These are phyloP conservation scores for Phylloporus arenicola DNA, from an alignment of 768 basidiomycete genomes.

Conservation along the genomic window DNA sequence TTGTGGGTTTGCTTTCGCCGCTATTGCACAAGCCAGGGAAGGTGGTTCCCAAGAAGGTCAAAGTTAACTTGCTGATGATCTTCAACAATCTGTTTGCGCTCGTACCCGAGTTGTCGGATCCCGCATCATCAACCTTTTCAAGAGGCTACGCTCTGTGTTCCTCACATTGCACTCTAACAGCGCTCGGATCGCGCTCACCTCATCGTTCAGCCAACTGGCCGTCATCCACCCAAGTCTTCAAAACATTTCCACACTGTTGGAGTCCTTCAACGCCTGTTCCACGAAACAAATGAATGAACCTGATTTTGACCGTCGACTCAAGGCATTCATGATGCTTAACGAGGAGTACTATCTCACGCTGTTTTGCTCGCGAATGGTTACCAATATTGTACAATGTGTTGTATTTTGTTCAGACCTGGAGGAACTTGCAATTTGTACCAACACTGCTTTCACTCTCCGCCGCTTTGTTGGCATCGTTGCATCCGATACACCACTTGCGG, in stretches of 20 bases:
- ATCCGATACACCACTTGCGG: constrained; percentile 24
- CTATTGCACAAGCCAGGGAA: constrained; percentile 73
- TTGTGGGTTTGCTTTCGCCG: constrained; percentile 71
- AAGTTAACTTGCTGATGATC: constrained; percentile 74
- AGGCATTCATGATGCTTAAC: constrained; percentile 71
- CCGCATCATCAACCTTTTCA: constrained; percentile 37
- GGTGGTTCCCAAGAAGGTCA: constrained; percentile 78
- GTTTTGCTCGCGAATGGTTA: constrained; percentile 62
- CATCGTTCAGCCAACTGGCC: constrained; percentile 56
- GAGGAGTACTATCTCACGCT: constrained; percentile 53
- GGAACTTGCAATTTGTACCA: constrained; percentile 82
- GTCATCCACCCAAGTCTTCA: constrained; percentile 36
- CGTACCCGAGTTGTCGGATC: constrained; percentile 54
- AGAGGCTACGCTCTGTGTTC: constrained; percentile 69
- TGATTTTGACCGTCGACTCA: constrained; percentile 82
- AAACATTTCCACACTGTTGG: constrained; percentile 49
- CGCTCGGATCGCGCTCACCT: constrained; percentile 62
- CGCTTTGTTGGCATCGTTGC: constrained; percentile 66
- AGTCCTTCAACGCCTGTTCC: constrained; percentile 82
- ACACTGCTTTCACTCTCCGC: constrained; percentile 68
- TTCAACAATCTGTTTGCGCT: constrained; percentile 60
- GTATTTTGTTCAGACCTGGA: constrained; percentile 84
- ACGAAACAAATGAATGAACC: constrained; percentile 80
- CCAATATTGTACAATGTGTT: constrained; percentile 80
- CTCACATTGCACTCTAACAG: constrained; percentile 66